Evolutionary conservation across 1,284 basidiomycete genomes (phyloP), one percentile per base, ranked within the genome.

Genomic region (Gymnopus androsaceus): DNA sequence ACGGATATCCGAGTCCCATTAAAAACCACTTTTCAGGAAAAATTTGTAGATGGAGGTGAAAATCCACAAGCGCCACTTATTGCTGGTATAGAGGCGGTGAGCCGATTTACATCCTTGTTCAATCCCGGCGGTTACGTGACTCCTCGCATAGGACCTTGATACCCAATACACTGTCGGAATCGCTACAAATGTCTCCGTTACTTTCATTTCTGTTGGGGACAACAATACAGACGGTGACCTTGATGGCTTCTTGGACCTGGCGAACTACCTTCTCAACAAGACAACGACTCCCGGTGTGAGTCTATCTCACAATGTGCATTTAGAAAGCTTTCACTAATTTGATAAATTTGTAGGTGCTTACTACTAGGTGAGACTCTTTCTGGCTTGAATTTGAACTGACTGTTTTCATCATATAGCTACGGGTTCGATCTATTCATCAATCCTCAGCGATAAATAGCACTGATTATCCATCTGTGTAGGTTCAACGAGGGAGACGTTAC

Each of bases 1-100:
- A 59, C 71, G 2, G 72, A 75, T 59, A 61, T n/a, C n/a, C n/a
- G n/a, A n/a, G n/a, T 75, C 33, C 34, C 67, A 23, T 57, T 68
- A 8, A 55, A 64, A 5, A 72, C 70, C 1, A 71, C 69, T 6
- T 70, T 72, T 58, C 62, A 63, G 15, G 50, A 67, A 11, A 60
- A 66, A 47, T 63, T 60, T 48, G 54, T 72, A 19, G 67, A 70
- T 52, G 67, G 63, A 23, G 69, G 70, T 23, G n/a, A 17, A 6
- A 67, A 70, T 58, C 55, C 67, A n/a, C 44, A 54, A 56, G 55
- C 61, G 25, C 54, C 56, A 1, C 56, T 55, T 5, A 51, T 70
- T 6, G 71, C 73, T 19, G 75, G 73, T 17, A 64, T 69, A 19
- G 66, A 68, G 52, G 69, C 70, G 19, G 59, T 64, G 23, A 49